These are phyloP conservation scores for Yamadazyma endophytica DNA, from an alignment of 805 yeast species.

Conservation along the genomic window DNA sequence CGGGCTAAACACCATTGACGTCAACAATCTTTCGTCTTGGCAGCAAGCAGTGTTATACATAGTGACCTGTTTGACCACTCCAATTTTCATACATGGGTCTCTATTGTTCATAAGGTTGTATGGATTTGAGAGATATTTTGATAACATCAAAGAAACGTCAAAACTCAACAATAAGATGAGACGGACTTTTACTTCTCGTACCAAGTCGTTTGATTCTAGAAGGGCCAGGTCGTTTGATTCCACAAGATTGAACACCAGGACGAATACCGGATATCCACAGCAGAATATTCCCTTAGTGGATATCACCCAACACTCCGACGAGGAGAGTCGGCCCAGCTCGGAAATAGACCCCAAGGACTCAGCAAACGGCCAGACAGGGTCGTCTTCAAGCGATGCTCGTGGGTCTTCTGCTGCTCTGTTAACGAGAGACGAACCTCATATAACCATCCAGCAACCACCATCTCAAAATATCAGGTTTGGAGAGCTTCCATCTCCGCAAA, in stretches of 20 bases:
- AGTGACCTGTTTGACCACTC: slow-evolving; percentile 67
- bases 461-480: slow-evolving; percentile 54
- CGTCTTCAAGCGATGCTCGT: too few relatives aligned
- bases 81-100: slow-evolving; percentile 80
- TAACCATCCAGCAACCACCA: slow-evolving; percentile 18
- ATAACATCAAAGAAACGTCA: slow-evolving; percentile 74
- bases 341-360: too few relatives aligned
- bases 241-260: slow-evolving; percentile 15
- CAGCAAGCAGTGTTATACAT: slow-evolving; percentile 77
- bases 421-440: background rate
- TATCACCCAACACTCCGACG: background rate
- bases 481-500: slow-evolving; percentile 52
- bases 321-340: too few relatives aligned
- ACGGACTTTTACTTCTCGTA: slow-evolving; percentile 65
- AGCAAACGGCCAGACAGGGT: too few relatives aligned
- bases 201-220: too few relatives aligned
- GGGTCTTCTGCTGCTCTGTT: too few relatives aligned
- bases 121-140: slow-evolving; percentile 87
- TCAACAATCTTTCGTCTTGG: slow-evolving; percentile 60
- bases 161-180: slow-evolving; percentile 78
- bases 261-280: slow-evolving; percentile 3
- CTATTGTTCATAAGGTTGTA: slow-evolving; percentile 74
- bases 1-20: slow-evolving; percentile 77
- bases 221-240: slow-evolving; percentile 24
- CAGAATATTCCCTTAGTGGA: background rate